Evolutionary conservation across 1,284 basidiomycete species (phyloP), one percentile per base, ranked within the genome.

Genomic region (Baeospora myosura): DNA sequence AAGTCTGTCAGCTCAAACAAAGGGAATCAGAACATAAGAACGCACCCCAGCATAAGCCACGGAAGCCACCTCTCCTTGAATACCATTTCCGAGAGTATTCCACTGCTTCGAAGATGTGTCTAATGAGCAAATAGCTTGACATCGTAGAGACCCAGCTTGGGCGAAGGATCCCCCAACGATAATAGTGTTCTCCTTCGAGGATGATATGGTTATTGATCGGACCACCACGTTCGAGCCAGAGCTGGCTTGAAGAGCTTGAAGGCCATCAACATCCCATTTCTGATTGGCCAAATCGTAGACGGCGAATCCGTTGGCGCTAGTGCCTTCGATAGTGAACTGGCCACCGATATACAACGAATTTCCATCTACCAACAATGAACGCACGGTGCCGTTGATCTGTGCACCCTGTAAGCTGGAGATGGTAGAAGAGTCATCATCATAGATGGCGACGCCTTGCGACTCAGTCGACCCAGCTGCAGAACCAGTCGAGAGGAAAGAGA

Each of bases 81-180:
- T 73, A 10, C 91, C 92, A 42, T 66, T 72, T n/a, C 90, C 91
- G 22, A 96, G 72, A 1, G 74, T 63, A 38, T 68, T 81, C 94
- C 94, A 98, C 53, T 86, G 81, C 47, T 76, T 78, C 12, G 66
- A 68, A 3, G 59, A 60, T 3, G 71, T 74, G 54, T 92, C 81
- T 60, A 88, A 83, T 16, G 77, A 66, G 61, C 95, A 98, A 36
- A 98, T 78, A 2, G 77, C 83, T 25, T 76, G 72, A 61, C 95
- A 98, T 0, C 67, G 61, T 14, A 88, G 64, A 0, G 79, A 75
- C 5, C 92, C 94, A 1, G 88, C 90, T 32, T 78, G 74, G 0
- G 77, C 67, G 53, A 98, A 98, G 12, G 82, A 79, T 20, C 95
- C 95, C 2, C 86, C 89, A 4, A 95, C 86, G 40, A 96, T 68